A percentile compares a stretch with the other conserved stretches of the same genome.
These are phyloP conservation scores for Chaetomiaceae sp. DNA, from an alignment of 2,329 filamentous ascomycete species.

Conservation along the genomic window DNA sequence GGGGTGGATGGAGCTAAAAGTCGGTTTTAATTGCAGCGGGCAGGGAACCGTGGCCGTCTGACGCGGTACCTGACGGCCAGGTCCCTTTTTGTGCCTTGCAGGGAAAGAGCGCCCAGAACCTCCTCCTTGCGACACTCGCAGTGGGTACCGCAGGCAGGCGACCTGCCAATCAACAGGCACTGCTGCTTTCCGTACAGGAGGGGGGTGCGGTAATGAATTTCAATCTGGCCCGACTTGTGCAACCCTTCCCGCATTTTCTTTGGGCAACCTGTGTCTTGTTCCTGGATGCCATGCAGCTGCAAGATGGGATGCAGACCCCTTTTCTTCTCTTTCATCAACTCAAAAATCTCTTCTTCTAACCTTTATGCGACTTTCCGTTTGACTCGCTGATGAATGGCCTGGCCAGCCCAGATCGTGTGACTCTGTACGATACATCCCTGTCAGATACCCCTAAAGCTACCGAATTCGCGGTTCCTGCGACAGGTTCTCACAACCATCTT, in stretches of 20 bases:
- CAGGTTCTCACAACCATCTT: not conserved
- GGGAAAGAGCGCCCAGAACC: conserved; percentile 8
- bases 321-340: not conserved
- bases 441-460: no score
- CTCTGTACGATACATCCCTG: not conserved
- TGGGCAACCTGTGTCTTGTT: not conserved
- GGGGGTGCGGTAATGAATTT: not conserved
- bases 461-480: conserved; percentile 2
- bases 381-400: not conserved
- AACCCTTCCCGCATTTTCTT: not conserved
- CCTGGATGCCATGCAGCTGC: not conserved
- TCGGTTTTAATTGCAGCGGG: conserved; percentile 20
- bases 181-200: not conserved
- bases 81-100: conserved; percentile 15
- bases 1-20: conserved; percentile 21
- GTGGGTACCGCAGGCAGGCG: not conserved
- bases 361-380: not conserved
- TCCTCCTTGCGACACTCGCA: conserved; percentile 3
- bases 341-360: no score
- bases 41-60: conserved; percentile 12
- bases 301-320: not conserved
- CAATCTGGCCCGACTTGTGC: conserved; percentile 4
- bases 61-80: conserved; percentile 13
- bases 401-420: not conserved
- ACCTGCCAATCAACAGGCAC: conserved; percentile 5